Base-by-base conservation (phyloP, 2,329 filamentous ascomycete genomes). In the Fusarium poae region DNA sequence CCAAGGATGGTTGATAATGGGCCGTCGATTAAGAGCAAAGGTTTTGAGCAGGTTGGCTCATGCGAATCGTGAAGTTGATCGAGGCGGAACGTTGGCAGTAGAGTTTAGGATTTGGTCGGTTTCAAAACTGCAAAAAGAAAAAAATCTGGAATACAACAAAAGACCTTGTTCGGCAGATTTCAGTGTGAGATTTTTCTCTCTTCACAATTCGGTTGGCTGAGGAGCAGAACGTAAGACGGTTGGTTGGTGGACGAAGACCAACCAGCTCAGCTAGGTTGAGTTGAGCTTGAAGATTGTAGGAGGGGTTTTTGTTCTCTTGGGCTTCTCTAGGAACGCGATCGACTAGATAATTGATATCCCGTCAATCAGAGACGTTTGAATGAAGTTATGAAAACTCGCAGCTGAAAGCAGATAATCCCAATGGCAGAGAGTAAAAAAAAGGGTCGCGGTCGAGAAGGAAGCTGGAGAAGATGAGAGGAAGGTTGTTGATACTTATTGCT, bases 401-500 rank as follows among this genome's bases (percentile, higher is more conserved):
- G 52, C 42, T 53, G 59, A n/a, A 59, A 51, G 35, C 27, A 42
- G 52, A 48, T 37, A 55, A 52, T 40, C 32, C 35, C 25, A 68
- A 57, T 62, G 54, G 44, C 57, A 46, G 46, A 60, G 57, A 27
- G 5, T 27, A 34, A 71, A 67, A 58, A 45, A 44, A 51, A 51
- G 57, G 56, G 57, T 62, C 71, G 65, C 60, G 57, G 67, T 44
- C 62, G 58, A 73, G 62, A 57, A 62, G 64, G 54, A 68, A 65
- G 67, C 62, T 65, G 55, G 64, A 53, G 56, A 64, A 60, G 70
- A 66, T 65, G 72, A 72, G 70, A 72, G 72, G 72, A 75, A 65
- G 70, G 70, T 65, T 68, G 72, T 74, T 72, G 72, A 74, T 74
- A 75, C 72, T 74, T 74, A 74, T 75, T 71, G 53, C 64, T 74